Evolutionary conservation across 345 rosid genomes (phyloP).

Genomic region (Brassica cretica): DNA sequence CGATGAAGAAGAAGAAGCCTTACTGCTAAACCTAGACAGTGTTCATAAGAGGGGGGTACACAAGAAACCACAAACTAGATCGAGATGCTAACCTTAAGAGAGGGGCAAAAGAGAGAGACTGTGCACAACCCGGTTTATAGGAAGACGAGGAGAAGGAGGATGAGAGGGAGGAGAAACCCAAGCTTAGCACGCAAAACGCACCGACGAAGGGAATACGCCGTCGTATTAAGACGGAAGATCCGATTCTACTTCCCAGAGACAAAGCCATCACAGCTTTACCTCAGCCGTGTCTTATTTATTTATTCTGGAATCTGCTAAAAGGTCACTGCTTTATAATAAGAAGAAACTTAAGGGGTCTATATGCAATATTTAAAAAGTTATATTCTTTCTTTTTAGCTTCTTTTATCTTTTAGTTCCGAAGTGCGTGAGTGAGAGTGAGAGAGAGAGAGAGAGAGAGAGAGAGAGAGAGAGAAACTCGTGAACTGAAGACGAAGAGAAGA

Average conservation of each 20-base stretch:
- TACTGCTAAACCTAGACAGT: slow-evolving; percentile 48
- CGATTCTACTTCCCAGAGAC: slow-evolving; percentile 33
- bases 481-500: neutral
- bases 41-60: neutral
- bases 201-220: slow-evolving; percentile 64
- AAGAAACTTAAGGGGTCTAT: neutral
- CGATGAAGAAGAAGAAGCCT: slow-evolving; percentile 31
- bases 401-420: slow-evolving; percentile 4
- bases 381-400: neutral
- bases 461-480: neutral
- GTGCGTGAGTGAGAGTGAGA: slow-evolving; percentile 1
- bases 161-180: slow-evolving; percentile 60
- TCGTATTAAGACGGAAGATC: slow-evolving; percentile 42
- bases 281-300: neutral
- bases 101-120: slow-evolving; percentile 53
- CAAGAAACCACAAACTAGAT: neutral
- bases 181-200: slow-evolving; percentile 63
- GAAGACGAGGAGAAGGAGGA: slow-evolving; percentile 34
- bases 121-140: slow-evolving; percentile 55
- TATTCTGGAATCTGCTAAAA: slow-evolving; percentile 23
- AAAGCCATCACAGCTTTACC: slow-evolving; percentile 38
- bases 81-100: slow-evolving; percentile 45
- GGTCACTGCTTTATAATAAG: slow-evolving; percentile 2
- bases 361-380: neutral
- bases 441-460: neutral